Percentiles rank a stretch among this genome's conserved stretches.
These are phyloP conservation scores for Magnolia changhungtana DNA, from an alignment of 164 flowering plant genomes.

Conservation along the genomic window DNA sequence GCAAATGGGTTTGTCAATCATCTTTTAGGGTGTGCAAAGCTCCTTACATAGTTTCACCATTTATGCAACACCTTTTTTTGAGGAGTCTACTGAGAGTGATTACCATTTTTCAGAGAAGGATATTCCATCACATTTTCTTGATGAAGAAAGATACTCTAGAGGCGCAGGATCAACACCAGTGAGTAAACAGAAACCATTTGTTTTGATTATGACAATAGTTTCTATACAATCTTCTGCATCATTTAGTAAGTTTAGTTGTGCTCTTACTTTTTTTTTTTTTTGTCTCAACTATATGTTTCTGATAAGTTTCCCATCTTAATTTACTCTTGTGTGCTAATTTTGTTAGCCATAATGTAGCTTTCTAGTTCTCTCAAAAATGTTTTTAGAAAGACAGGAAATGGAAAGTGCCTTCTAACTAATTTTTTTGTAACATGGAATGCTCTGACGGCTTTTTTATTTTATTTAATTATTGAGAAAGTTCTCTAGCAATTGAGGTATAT, in stretches of 20 bases:
- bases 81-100: neutral
- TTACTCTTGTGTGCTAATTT: neutral
- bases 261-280: neutral
- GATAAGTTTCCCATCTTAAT: neutral
- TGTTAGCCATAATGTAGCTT: neutral
- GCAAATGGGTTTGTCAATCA: neutral
- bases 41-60: neutral
- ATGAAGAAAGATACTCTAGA: constrained; percentile 64
- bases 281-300: neutral
- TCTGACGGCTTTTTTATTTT: neutral
- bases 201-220: neutral
- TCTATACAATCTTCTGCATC: neutral
- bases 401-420: neutral
- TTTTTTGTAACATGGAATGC: neutral
- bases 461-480: too few species aligned
- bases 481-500: too few species aligned
- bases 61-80: neutral
- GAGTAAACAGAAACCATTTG: constrained; percentile 21
- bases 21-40: too few species aligned
- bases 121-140: constrained; percentile 68
- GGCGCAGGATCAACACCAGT: constrained; percentile 61
- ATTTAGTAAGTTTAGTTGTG: neutral
- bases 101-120: constrained; percentile 65
- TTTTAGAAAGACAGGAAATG: neutral
- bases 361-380: neutral